Percentiles rank a stretch among this genome's conserved stretches.
Evolutionary conservation across 805 yeast genomes (phyloP).

Genomic region (Metschnikowia proteae): DNA sequence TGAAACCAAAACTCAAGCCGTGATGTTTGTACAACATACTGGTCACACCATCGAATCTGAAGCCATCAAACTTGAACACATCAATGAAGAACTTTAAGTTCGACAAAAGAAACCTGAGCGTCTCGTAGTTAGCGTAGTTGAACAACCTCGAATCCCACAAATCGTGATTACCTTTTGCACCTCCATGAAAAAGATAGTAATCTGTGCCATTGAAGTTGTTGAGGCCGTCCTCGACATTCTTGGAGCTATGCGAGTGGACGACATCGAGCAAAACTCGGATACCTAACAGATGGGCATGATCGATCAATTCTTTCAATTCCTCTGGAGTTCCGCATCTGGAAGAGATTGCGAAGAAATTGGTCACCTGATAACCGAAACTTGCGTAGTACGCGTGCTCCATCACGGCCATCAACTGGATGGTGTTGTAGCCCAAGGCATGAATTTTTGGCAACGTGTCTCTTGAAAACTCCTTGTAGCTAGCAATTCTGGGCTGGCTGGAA

Average conservation of each 20-base stretch:
- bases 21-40: slow-evolving; percentile 89
- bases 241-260: slow-evolving; percentile 95
- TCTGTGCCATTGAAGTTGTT: slow-evolving; percentile 94
- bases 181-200: slow-evolving; percentile 89
- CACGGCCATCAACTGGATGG: slow-evolving; percentile 93
- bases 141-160: slow-evolving; percentile 96
- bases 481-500: slow-evolving; percentile 81
- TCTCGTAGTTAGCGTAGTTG: slow-evolving; percentile 89
- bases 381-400: slow-evolving; percentile 99
- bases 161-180: slow-evolving; percentile 83
- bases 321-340: slow-evolving; percentile 96
- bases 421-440: slow-evolving; percentile 80
- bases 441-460: slow-evolving; percentile 77
- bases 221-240: slow-evolving; percentile 89
- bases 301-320: slow-evolving; percentile 84
- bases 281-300: slow-evolving; percentile 86
- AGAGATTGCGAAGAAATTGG: slow-evolving; percentile 84
- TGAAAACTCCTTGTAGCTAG: slow-evolving; percentile 83
- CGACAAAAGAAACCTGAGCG: slow-evolving; percentile 76
- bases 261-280: slow-evolving; percentile 84
- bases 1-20: slow-evolving; percentile 85
- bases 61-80: slow-evolving; percentile 86
- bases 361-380: slow-evolving; percentile 95
- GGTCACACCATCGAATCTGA: slow-evolving; percentile 95
- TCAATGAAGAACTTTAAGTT: slow-evolving; percentile 83